phyloP scores from a whole-genome alignment of 2,329 filamentous ascomycete genomes.

The Thielaviopsis ethacetica region DNA sequence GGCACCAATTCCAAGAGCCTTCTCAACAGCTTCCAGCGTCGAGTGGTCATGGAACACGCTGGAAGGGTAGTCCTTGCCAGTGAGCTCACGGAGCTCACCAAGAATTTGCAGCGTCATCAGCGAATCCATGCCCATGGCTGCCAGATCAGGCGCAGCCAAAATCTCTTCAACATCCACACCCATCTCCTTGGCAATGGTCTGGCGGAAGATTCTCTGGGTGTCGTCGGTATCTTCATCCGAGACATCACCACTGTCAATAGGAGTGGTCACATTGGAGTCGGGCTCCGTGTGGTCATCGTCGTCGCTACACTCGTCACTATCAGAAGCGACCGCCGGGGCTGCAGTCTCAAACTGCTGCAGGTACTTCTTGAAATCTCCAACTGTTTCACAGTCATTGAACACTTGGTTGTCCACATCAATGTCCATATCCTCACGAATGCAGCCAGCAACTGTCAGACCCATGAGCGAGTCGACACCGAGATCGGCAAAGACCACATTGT shows the following conservation, averaged over 20 bases:
- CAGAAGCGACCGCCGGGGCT: slow-evolving; percentile 15
- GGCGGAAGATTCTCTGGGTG: slow-evolving; percentile 38
- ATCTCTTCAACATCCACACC: slow-evolving; percentile 52
- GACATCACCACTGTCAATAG: slow-evolving; percentile 28
- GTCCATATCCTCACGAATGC: slow-evolving; percentile 41
- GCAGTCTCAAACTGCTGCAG: slow-evolving; percentile 21
- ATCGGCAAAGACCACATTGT: slow-evolving; percentile 39
- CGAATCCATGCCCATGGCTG: slow-evolving; percentile 42
- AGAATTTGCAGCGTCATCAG: slow-evolving; percentile 40
- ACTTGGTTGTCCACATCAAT: slow-evolving; percentile 35
- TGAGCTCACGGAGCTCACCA: slow-evolving; percentile 36
- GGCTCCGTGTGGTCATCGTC: slow-evolving; percentile 29
- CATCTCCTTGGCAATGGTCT: slow-evolving; percentile 56
- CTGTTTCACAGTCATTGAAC: slow-evolving; percentile 37
- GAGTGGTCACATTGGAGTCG: slow-evolving; percentile 36
- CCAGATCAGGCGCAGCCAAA: slow-evolving; percentile 34
- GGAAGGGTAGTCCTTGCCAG: slow-evolving; percentile 35
- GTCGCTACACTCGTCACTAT: slow-evolving; percentile 25
- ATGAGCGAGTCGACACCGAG: slow-evolving; percentile 47
- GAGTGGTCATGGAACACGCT: slow-evolving; percentile 46
- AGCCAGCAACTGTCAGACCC: slow-evolving; percentile 38
- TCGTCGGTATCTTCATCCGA: slow-evolving; percentile 24
- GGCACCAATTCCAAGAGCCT: slow-evolving; percentile 37
- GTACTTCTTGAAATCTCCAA: slow-evolving; percentile 34
- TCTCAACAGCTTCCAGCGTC: slow-evolving; percentile 49